Percentiles rank a stretch among this genome's conserved stretches.
Conservation (phyloP, 768 basidiomycete species). For the Suillus variegatus region DNA sequence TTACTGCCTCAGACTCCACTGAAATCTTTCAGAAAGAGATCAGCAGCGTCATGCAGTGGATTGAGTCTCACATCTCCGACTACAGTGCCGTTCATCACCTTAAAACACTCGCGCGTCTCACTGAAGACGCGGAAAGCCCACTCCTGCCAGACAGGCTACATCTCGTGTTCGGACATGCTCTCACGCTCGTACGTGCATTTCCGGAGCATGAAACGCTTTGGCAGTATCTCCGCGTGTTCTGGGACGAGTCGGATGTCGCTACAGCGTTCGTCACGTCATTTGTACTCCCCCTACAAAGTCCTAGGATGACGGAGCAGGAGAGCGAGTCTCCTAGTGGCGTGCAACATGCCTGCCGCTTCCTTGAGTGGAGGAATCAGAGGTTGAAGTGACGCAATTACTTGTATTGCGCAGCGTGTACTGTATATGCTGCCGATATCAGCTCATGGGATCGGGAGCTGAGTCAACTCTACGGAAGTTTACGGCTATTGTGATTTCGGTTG, state of each 20-base stretch:
- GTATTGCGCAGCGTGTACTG: background rate
- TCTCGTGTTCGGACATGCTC: slow-evolving; percentile 40
- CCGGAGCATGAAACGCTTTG: slow-evolving; percentile 65
- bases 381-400: background rate
- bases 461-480: no score
- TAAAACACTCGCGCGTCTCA: slow-evolving; percentile 36
- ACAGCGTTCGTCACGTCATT: background rate
- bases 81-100: slow-evolving; percentile 63
- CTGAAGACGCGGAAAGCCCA: slow-evolving; percentile 10
- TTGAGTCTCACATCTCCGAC: slow-evolving; percentile 66
- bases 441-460: background rate
- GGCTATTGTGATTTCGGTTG: no score
- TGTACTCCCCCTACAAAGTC: background rate
- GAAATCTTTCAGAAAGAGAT: slow-evolving; percentile 43
- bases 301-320: background rate
- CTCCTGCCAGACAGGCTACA: slow-evolving; percentile 14
- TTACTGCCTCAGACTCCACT: slow-evolving; percentile 22
- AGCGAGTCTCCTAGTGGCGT: slow-evolving; percentile 60
- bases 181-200: slow-evolving; percentile 49
- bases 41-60: slow-evolving; percentile 46
- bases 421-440: background rate
- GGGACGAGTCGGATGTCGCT: background rate
- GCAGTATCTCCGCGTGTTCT: slow-evolving; percentile 51
- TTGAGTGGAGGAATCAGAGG: slow-evolving; percentile 29
- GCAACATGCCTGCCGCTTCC: slow-evolving; percentile 75